These are phyloP conservation scores for Sphagnum tenellum DNA, from an alignment of 225 moss, liverwort and hornwort genomes.

Conservation along the genomic window DNA sequence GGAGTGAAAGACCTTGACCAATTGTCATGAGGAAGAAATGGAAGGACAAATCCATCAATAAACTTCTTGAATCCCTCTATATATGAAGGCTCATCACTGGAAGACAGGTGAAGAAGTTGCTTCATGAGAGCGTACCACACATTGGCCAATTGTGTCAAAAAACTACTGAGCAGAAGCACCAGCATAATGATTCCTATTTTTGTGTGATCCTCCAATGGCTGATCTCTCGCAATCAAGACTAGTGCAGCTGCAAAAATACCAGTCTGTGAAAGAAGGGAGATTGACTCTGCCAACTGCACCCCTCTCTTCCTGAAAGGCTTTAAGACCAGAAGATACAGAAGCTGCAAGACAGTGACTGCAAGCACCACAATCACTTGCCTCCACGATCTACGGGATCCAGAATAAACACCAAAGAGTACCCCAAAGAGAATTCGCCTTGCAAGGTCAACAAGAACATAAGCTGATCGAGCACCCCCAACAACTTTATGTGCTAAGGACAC, in stretches of 20 bases:
- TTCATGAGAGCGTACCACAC: constrained; percentile 79
- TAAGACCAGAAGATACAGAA: constrained; percentile 43
- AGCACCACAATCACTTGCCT: constrained; percentile 56
- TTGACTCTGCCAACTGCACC: constrained; percentile 67
- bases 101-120: constrained; percentile 54
- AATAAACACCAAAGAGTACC: constrained; percentile 63
- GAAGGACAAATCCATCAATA: constrained; percentile 56
- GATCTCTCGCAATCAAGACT: constrained; percentile 44
- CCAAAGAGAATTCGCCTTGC: constrained; percentile 66
- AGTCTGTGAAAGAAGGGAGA: constrained; percentile 67
- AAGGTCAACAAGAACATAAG: constrained; percentile 64
- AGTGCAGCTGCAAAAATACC: constrained; percentile 47
- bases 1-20: constrained; percentile 40
- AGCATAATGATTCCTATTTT: constrained; percentile 55
- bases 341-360: constrained; percentile 46
- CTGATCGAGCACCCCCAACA: constrained; percentile 58
- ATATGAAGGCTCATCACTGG: constrained; percentile 47
- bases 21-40: constrained; percentile 46
- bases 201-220: constrained; percentile 41
- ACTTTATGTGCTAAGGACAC: constrained; percentile 35
- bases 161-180: constrained; percentile 50
- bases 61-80: constrained; percentile 52
- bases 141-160: constrained; percentile 63
- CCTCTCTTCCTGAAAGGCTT: constrained; percentile 79
- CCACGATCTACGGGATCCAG: constrained; percentile 62